Evolutionary conservation across 352 stramenopile genomes (phyloP), one percentile per base, ranked within the genome.

Genomic region (Achlya hypogyna): DNA sequence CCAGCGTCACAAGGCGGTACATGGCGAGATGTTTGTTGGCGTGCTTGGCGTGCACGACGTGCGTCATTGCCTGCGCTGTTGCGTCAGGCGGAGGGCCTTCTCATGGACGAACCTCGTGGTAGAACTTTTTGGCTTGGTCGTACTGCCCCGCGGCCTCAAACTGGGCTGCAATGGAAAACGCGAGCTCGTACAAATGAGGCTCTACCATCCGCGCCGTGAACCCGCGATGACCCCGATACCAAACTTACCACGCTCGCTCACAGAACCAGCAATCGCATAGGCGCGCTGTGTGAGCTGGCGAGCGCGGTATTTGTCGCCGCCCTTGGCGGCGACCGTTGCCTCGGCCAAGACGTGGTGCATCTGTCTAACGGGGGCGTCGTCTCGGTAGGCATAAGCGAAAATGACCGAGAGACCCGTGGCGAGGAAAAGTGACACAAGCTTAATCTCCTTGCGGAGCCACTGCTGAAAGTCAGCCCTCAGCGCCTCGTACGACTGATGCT

Each of bases 161-260:
- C 71, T 91, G 84, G 27, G 84, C 82, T 22, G 84, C 82, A 32
- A 93, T 87, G 10, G 77, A 67, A 42, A 93, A 91, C 23, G 82
- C 80, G 16, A 93, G 53, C 69, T 89, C 81, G 51, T 91, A 89
- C 74, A 91, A 75, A 56, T 91, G 84, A 0, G 78, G 79, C 69
- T 93, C 84, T 92, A 70, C 8, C 16, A 51, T 31, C 6, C 9
- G 18, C 10, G n/a, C 18, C n/a, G 51, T 1, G 18, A 1, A 10
- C 4, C 20, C 14, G n/a, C 5, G 12, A 2, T 45, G 16, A 62
- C 8, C 10, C 20, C 42, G 20, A n/a, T 22, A 62, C 10, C 47
- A 16, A 67, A 49, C 58, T 1, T 67, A 92, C 84, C 84, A 71
- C 78, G 77, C 1, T 71, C 67, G 53, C 90, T 93, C 29, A 78